Conservation (phyloP, 192 early-diverging fungal species). For the Coemansia sp. region DNA sequence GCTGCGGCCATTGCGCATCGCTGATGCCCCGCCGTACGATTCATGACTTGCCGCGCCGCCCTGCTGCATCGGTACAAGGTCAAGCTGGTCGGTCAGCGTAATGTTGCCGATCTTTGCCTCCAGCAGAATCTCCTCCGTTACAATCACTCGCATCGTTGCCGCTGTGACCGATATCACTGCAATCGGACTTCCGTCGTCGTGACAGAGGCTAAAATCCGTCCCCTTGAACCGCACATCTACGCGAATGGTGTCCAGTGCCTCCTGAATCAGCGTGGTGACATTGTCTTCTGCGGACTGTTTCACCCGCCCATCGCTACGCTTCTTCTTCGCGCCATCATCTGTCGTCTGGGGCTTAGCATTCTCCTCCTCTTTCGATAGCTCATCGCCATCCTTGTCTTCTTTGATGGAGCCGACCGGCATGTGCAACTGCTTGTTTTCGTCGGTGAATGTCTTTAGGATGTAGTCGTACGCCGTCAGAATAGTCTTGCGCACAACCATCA, state of each 20-base stretch:
- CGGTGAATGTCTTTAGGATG: constrained; percentile 71
- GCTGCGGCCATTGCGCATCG: neutral
- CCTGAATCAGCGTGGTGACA: constrained; percentile 37
- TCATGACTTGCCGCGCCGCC: neutral
- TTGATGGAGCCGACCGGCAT: constrained; percentile 9
- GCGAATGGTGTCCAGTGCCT: constrained; percentile 64
- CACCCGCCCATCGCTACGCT: neutral
- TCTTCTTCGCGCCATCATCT: neutral
- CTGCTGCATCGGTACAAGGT: constrained; percentile 13
- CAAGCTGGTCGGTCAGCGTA: constrained; percentile 64
- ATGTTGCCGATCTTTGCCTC: constrained; percentile 73
- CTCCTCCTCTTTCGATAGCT: neutral
- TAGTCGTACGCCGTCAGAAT: constrained; percentile 86
- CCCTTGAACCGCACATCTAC: constrained; percentile 76
- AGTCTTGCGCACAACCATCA: constrained; percentile 82
- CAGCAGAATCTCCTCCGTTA: constrained; percentile 59
- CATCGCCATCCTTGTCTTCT: neutral
- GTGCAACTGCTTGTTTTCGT: constrained; percentile 33
- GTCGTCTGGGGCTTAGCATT: constrained; percentile 4
- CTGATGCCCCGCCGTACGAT: neutral
- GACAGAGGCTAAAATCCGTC: constrained; percentile 79
- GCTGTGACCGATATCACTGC: constrained; percentile 73
- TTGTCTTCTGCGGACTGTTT: neutral
- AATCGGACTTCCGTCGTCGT: constrained; percentile 68
- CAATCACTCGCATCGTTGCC: constrained; percentile 66